These are phyloP conservation scores for Herpotrichia juniperi DNA, from an alignment of 2,329 filamentous ascomycete species.

Conservation along the genomic window DNA sequence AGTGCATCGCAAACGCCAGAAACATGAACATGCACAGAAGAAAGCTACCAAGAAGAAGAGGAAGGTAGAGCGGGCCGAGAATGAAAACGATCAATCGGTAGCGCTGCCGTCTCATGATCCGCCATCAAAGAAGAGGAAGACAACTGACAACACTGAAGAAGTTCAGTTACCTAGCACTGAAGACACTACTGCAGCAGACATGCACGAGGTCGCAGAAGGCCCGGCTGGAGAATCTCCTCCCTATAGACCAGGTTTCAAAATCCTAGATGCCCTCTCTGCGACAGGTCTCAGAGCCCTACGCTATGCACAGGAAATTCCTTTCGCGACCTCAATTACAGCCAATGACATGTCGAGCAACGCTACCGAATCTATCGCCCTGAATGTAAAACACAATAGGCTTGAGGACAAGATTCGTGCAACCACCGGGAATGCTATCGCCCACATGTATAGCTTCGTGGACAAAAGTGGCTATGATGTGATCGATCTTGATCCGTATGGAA, in stretches of 20 bases:
- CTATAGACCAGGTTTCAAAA: slow-evolving; percentile 53
- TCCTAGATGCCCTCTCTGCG: slow-evolving; percentile 92
- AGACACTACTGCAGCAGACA: not conserved
- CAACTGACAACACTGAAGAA: slow-evolving; percentile 18
- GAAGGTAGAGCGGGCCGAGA: slow-evolving; percentile 15
- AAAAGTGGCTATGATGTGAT: slow-evolving; percentile 80
- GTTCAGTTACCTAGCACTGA: too few relatives aligned
- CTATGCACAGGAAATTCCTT: slow-evolving; percentile 90
- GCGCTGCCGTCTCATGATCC: slow-evolving; percentile 11
- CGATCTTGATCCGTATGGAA: slow-evolving; percentile 95
- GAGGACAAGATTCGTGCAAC: slow-evolving; percentile 73
- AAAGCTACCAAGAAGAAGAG: slow-evolving; percentile 28
- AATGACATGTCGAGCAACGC: slow-evolving; percentile 86
- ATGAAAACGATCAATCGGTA: slow-evolving; percentile 2
- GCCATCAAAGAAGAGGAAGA: slow-evolving; percentile 32
- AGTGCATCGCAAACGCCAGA: slow-evolving; percentile 55
- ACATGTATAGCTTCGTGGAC: slow-evolving; percentile 82
- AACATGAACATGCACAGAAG: slow-evolving; percentile 50
- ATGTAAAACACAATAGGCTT: slow-evolving; percentile 82
- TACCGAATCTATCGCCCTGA: slow-evolving; percentile 79
- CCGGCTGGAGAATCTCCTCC: slow-evolving; percentile 14
- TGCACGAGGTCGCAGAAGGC: not conserved
- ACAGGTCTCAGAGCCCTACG: slow-evolving; percentile 89
- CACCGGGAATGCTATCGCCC: slow-evolving; percentile 81
- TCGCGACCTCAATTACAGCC: slow-evolving; percentile 79